Conservation (phyloP, 495 filamentous ascomycete species). For the Letharia columbiana region DNA sequence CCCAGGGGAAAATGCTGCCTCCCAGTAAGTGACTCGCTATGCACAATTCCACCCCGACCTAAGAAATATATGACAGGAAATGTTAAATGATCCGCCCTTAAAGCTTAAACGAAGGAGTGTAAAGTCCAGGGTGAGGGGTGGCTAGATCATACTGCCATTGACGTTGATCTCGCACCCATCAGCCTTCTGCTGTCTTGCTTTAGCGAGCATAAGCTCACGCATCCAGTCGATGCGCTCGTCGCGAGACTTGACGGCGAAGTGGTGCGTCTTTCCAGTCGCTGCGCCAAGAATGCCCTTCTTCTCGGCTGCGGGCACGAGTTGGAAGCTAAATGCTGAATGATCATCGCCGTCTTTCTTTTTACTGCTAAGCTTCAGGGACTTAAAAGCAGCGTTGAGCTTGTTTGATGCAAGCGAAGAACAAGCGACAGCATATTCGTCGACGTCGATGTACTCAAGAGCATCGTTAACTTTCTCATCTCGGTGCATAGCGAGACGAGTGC, state of each 20-base stretch:
- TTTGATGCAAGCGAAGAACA: constrained; percentile 66
- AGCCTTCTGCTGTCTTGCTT: constrained; percentile 73
- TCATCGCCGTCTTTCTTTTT: constrained; percentile 37
- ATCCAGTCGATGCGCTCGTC: constrained; percentile 98
- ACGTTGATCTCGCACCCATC: constrained; percentile 72
- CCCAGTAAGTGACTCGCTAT: constrained; percentile 13
- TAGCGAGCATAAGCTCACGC: constrained; percentile 94
- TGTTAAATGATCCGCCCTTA: background rate
- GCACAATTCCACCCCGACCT: constrained; percentile 16
- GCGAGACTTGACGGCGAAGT: constrained; percentile 79
- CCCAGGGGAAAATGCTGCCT: constrained; percentile 16
- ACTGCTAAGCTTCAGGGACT: constrained; percentile 61
- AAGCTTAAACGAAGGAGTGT: constrained; percentile 12
- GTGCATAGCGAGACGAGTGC: constrained; percentile 78
- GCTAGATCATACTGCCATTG: constrained; percentile 70
- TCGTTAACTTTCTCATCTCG: constrained; percentile 47
- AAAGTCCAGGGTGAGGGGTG: background rate
- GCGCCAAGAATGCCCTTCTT: constrained; percentile 38
- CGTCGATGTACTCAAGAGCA: constrained; percentile 77
- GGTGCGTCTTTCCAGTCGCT: constrained; percentile 65
- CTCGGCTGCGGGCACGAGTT: constrained; percentile 73
- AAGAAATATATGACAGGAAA: background rate
- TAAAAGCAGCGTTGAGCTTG: constrained; percentile 71
- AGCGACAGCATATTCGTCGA: constrained; percentile 91
- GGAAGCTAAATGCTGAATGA: constrained; percentile 74